Conservation (phyloP, 441 rosid genomes). For the Kokia cookei region DNA sequence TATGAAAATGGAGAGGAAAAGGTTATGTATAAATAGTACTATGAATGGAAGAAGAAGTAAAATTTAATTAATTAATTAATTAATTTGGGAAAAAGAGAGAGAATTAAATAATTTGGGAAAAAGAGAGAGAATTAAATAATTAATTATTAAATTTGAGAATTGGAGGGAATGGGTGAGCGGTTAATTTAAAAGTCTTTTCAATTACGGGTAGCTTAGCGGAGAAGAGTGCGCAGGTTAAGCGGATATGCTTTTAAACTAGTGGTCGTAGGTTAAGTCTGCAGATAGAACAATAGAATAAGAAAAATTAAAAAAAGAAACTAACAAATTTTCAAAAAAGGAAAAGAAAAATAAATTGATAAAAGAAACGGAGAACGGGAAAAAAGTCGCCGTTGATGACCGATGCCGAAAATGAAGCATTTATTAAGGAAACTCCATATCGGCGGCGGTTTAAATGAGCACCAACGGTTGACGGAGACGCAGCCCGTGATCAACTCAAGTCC, state of each 20-base stretch:
- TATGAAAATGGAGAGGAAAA: too few relatives aligned
- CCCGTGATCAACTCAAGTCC: slow-evolving; percentile 35
- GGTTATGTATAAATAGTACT: too few relatives aligned
- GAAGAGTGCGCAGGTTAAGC: slow-evolving; percentile 69
- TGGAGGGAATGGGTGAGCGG: slow-evolving; percentile 58
- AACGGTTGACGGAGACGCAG: slow-evolving; percentile 34
- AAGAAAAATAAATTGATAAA: not conserved
- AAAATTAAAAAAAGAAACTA: not conserved
- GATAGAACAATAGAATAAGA: not conserved
- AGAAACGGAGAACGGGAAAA: not conserved
- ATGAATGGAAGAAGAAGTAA: not conserved
- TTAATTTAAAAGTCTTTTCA: slow-evolving; percentile 34
- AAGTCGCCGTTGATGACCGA: slow-evolving; percentile 64
- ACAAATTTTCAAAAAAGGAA: not conserved
- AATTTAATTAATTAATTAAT: not conserved
- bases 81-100: too few relatives aligned
- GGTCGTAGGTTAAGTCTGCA: slow-evolving; percentile 49
- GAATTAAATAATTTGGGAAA: not conserved
- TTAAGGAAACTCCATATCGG: slow-evolving; percentile 90
- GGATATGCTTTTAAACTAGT: slow-evolving; percentile 39
- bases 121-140: not conserved
- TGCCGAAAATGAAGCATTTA: slow-evolving; percentile 94
- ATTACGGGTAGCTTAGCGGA: slow-evolving; percentile 46
- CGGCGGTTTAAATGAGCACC: slow-evolving; percentile 60
- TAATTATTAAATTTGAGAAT: not conserved